These are phyloP conservation scores for Ophiostoma sp. DNA, from an alignment of 2,329 filamentous ascomycete genomes.

Conservation along the genomic window DNA sequence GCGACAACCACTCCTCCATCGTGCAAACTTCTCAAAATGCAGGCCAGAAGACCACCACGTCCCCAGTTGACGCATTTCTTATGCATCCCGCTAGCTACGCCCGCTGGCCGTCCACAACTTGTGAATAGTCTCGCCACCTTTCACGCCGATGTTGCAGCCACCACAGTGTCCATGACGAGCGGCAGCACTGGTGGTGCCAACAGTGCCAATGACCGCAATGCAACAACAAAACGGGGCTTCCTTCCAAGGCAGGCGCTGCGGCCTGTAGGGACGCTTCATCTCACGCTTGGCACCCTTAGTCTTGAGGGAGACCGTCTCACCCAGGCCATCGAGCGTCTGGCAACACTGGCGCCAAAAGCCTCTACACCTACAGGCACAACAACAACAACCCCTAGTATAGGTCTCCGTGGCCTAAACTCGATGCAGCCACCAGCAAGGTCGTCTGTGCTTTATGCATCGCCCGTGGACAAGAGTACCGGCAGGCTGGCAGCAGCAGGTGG, in stretches of 20 bases:
- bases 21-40: not conserved
- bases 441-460: slow-evolving; percentile 61
- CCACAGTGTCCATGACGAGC: slow-evolving; percentile 20
- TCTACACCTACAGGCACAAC: too few species aligned
- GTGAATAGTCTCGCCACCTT: slow-evolving; percentile 58
- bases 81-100: slow-evolving; percentile 63
- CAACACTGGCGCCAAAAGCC: slow-evolving; percentile 32
- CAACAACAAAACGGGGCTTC: slow-evolving; percentile 8
- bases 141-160: slow-evolving; percentile 48
- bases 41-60: slow-evolving; percentile 10
- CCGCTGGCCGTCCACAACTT: slow-evolving; percentile 58
- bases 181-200: slow-evolving; percentile 32
- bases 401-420: slow-evolving; percentile 50
- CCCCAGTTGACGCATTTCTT: slow-evolving; percentile 61
- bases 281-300: slow-evolving; percentile 83
- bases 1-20: not conserved
- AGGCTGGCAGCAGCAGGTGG: slow-evolving; percentile 44
- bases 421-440: slow-evolving; percentile 53
- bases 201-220: slow-evolving; percentile 28
- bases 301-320: slow-evolving; percentile 46
- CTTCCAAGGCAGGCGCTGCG: slow-evolving; percentile 64
- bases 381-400: slow-evolving; percentile 36
- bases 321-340: slow-evolving; percentile 39
- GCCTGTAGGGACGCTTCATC: slow-evolving; percentile 73
- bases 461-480: slow-evolving; percentile 44